These are phyloP conservation scores for Angophora floribunda DNA, from an alignment of 345 rosid species.

Conservation along the genomic window DNA sequence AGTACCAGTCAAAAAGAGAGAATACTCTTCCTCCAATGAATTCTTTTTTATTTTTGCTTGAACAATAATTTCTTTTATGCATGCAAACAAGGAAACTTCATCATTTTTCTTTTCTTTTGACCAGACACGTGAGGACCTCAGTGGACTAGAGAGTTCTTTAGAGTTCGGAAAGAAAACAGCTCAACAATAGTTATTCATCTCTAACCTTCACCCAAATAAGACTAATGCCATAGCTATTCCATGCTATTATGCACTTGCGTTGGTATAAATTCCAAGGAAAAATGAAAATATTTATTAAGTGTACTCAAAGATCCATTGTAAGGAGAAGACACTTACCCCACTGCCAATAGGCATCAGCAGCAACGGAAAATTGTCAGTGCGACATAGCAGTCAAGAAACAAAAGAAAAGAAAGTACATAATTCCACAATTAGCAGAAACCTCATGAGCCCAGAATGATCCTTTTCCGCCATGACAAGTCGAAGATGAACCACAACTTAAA, in stretches of 20 bases:
- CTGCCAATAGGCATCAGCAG: slow-evolving; percentile 32
- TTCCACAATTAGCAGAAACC: slow-evolving; percentile 3
- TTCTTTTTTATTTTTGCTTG: neutral
- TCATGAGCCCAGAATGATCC: slow-evolving; percentile 48
- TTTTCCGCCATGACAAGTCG: slow-evolving; percentile 28
- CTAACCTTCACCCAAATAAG: neutral
- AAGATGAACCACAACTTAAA: slow-evolving; percentile 24
- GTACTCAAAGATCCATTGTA: neutral
- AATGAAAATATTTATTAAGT: neutral
- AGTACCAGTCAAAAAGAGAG: neutral
- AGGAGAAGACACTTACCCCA: slow-evolving; percentile 69
- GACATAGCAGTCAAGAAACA: neutral
- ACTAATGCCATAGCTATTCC: neutral
- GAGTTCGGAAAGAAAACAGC: neutral
- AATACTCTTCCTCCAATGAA: neutral
- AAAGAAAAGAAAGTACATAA: neutral
- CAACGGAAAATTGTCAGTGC: neutral
- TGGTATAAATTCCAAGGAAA: neutral
- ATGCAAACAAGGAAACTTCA: neutral
- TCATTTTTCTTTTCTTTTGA: neutral
- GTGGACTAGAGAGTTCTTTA: neutral
- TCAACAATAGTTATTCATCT: neutral
- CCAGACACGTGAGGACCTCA: neutral
- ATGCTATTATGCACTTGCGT: neutral
- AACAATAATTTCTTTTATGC: neutral